Evolutionary conservation across 2,329 filamentous ascomycete species (phyloP).

Genomic region (Colletotrichum sojae): DNA sequence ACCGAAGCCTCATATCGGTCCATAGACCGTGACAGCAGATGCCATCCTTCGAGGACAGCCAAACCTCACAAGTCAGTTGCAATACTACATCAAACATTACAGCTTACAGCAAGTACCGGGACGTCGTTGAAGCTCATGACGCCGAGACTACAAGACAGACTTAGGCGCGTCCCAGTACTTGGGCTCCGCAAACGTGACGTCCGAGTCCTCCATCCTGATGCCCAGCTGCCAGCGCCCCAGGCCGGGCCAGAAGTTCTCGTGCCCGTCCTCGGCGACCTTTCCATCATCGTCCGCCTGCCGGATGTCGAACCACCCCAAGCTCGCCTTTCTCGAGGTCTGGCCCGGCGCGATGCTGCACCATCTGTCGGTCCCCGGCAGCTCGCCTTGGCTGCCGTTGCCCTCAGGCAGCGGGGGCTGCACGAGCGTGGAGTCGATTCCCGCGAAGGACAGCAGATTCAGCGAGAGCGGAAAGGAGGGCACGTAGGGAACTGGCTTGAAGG

Average conservation of each 20-base stretch:
- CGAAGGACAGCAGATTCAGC: slow-evolving; percentile 52
- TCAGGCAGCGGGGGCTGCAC: slow-evolving; percentile 65
- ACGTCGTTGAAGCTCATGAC: no score
- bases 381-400: slow-evolving; percentile 54
- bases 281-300: slow-evolving; percentile 52
- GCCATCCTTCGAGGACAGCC: no score
- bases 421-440: slow-evolving; percentile 59
- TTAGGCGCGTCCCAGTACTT: slow-evolving; percentile 45
- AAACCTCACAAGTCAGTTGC: no score
- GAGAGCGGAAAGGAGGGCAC: slow-evolving; percentile 61
- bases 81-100: no score
- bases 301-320: slow-evolving; percentile 64
- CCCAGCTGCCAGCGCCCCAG: slow-evolving; percentile 61
- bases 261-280: slow-evolving; percentile 41
- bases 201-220: slow-evolving; percentile 54
- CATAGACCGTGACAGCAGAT: no score
- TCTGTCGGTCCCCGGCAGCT: slow-evolving; percentile 61
- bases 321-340: slow-evolving; percentile 49
- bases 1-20: no score
- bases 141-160: slow-evolving; percentile 39
- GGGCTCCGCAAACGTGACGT: slow-evolving; percentile 46
- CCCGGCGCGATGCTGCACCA: slow-evolving; percentile 59
- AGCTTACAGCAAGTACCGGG: no score
- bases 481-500: slow-evolving; percentile 58
- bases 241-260: slow-evolving; percentile 64